Base-by-base conservation (phyloP, 2,329 filamentous ascomycete genomes). In the Phaeosphaeria sp. region DNA sequence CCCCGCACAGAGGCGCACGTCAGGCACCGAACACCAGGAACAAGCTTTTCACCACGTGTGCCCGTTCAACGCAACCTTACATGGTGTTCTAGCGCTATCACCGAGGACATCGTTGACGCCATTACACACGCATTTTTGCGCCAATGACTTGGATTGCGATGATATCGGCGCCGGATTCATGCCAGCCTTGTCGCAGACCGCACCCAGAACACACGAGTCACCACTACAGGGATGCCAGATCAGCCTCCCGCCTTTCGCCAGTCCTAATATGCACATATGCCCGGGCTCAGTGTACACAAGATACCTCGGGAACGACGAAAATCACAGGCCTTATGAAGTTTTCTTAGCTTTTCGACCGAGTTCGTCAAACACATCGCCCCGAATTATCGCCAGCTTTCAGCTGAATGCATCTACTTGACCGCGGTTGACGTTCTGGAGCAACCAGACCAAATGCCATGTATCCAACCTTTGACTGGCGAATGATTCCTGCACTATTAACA, bases 31-130 rank as follows among this genome's bases (percentile, higher is more conserved):
- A 30, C 47, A 42, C 51, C 30, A 48, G 41, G 27, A 46, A 54
- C 51, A 54, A 58, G 55, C 55, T 51, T 58, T 54, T 44, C 22
- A 39, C 17, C 22, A 48, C 33, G 46, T 54, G 41, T 46, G 22
- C 30, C 50, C 43, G 21, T 25, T 18, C 54, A 44, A 42, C 47
- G 46, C 46, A 21, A 18, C 47, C 43, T 22, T 30, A 39, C 58
- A 54, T 57, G 47, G 30, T 51, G 41, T 20, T 27, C 30, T 44
- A n/a, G n/a, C n/a, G n/a, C n/a, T 50, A 39, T 39, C 15, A 39
- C 36, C 50, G 54, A 51, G 27, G 36, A 50, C 22, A 21, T 18
- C 44, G 50, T 50, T 46, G 44, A 36, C 48, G 50, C 58, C 58
- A 57, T 15, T 27, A 25, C 13, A 50, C 27, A n/a, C 46, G 44